These are phyloP conservation scores for Sordariomycetes sp. DNA, from an alignment of 2,329 filamentous ascomycete genomes.

Conservation along the genomic window DNA sequence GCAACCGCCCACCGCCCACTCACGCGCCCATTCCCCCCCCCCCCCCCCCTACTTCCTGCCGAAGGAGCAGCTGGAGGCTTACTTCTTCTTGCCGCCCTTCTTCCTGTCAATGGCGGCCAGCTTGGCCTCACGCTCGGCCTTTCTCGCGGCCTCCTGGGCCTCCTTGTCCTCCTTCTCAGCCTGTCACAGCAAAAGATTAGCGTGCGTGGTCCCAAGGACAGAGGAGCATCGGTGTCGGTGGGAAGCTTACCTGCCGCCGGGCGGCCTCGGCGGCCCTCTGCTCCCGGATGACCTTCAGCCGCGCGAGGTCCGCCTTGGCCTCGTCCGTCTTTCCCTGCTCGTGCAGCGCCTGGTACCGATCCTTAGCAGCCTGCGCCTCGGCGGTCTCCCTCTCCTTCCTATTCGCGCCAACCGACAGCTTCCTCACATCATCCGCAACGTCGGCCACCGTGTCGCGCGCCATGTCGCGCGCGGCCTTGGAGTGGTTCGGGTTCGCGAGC, in stretches of 20 bases:
- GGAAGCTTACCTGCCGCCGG: conserved; percentile 55
- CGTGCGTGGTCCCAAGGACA: not conserved
- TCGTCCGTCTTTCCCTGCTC: conserved; percentile 95
- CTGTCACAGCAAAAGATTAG: conserved; percentile 15
- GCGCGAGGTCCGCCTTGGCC: conserved; percentile 77
- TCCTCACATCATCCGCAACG: conserved; percentile 40
- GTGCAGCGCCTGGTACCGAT: conserved; percentile 83
- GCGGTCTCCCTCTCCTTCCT: conserved; percentile 56
- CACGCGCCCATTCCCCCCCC: not conserved
- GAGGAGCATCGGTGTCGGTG: conserved; percentile 4
- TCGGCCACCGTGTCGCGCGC: conserved; percentile 30
- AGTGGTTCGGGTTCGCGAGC: conserved; percentile 86
- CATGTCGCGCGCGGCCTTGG: conserved; percentile 55
- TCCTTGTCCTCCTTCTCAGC: conserved; percentile 46
- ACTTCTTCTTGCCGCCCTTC: conserved; percentile 16
- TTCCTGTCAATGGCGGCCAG: conserved; percentile 37
- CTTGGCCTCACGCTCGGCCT: conserved; percentile 36
- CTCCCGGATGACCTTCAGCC: conserved; percentile 70
- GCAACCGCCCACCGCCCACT: not conserved
- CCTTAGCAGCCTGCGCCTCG: conserved; percentile 77
- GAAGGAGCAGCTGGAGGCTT: not conserved
- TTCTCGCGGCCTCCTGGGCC: conserved; percentile 32
- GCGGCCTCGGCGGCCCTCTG: conserved; percentile 74
- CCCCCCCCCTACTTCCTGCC: too few species aligned
- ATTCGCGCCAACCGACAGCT: conserved; percentile 31